phyloP scores from a whole-genome alignment of 2,329 filamentous ascomycete genomes.

The Cladosporium sp. region DNA sequence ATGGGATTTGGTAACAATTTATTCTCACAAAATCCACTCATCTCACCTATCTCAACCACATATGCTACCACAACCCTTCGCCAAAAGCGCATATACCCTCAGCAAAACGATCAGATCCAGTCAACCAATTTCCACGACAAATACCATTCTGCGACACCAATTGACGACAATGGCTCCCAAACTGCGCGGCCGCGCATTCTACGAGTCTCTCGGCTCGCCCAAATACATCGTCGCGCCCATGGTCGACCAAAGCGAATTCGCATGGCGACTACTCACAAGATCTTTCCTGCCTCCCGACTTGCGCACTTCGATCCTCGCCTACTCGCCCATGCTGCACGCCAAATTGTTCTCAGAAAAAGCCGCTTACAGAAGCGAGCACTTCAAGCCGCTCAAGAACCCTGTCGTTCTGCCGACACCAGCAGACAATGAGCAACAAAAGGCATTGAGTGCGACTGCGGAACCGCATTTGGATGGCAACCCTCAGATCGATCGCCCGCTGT shows the following conservation, averaged over 20 bases:
- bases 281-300: conserved; percentile 73
- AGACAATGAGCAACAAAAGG: conserved; percentile 26
- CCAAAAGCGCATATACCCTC: background rate
- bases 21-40: background rate
- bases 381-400: conserved; percentile 62
- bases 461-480: conserved; percentile 85
- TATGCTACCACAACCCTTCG: background rate
- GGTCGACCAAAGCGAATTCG: conserved; percentile 98
- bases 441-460: conserved; percentile 29
- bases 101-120: background rate
- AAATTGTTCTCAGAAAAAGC: conserved; percentile 77
- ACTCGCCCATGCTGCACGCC: conserved; percentile 95
- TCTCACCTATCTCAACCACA: background rate
- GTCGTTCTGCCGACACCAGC: conserved; percentile 25
- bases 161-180: conserved; percentile 32
- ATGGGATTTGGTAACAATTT: conserved; percentile 4
- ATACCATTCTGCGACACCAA: background rate
- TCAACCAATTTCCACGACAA: background rate
- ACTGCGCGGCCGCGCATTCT: conserved; percentile 74
- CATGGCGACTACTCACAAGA: conserved; percentile 94
- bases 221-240: conserved; percentile 92
- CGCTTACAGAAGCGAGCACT: conserved; percentile 76
- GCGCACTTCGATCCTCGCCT: conserved; percentile 70
- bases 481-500: conserved; percentile 77
- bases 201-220: conserved; percentile 89